A percentile compares a stretch with the other conserved stretches of the same genome.
Conservation (phyloP, 306 rosid species). For the Biancaea sappan region DNA sequence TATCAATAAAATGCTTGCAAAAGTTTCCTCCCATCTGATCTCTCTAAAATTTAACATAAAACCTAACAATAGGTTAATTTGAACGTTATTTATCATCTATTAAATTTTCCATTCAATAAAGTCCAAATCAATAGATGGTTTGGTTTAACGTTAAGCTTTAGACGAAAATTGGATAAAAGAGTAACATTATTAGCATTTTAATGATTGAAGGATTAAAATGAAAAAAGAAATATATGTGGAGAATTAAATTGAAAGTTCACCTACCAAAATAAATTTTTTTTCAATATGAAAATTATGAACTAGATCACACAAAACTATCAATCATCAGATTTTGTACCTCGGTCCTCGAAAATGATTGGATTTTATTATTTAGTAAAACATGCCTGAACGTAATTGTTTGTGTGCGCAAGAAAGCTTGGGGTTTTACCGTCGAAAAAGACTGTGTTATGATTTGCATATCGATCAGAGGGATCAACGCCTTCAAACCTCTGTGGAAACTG, state of each 20-base stretch:
- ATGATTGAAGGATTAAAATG: no score
- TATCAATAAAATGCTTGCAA: no score
- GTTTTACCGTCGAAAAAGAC: slow-evolving; percentile 85
- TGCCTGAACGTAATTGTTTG: not conserved
- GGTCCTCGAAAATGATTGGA: not conserved
- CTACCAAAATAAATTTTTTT: no score
- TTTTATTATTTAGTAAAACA: not conserved
- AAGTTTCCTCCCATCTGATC: not conserved
- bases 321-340: not conserved
- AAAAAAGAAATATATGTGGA: no score
- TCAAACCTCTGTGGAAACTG: slow-evolving; percentile 92
- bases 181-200: no score
- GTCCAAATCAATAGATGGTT: no score
- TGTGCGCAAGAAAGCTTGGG: not conserved
- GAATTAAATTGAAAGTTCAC: no score
- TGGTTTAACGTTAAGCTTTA: no score
- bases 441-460: slow-evolving; percentile 88
- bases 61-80: not conserved
- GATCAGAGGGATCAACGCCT: slow-evolving; percentile 86
- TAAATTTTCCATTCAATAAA: not conserved
- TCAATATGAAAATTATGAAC: not conserved
- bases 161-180: not conserved
- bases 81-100: not conserved
- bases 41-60: no score
- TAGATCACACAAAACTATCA: no score